A percentile compares a stretch with the other conserved stretches of the same genome.
Conservation (phyloP, 169 alveolate genomes). For the Cryptosporidium sp. region DNA sequence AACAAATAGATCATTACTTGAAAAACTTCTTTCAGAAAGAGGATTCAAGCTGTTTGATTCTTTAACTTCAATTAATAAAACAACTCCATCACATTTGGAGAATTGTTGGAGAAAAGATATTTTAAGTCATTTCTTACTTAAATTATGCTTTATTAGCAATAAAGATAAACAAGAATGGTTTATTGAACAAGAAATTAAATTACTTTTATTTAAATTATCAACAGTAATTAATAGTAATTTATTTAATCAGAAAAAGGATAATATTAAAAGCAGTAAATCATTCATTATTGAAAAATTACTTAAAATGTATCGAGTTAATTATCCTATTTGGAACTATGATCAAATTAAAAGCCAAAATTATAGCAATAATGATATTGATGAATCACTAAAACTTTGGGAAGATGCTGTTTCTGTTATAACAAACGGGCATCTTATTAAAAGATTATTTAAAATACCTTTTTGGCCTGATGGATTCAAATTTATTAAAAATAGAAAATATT, state of each 20-base stretch:
- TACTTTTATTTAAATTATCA: conserved; percentile 82
- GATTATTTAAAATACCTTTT: conserved; percentile 50
- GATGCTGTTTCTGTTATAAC: conserved; percentile 32
- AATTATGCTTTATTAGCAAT: conserved; percentile 80
- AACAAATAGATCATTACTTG: conserved; percentile 37
- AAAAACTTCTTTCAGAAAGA: conserved; percentile 37
- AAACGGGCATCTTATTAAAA: conserved; percentile 41
- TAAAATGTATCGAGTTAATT: conserved; percentile 20
- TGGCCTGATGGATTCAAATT: conserved; percentile 73
- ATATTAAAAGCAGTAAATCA: conserved; percentile 29
- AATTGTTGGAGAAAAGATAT: conserved; percentile 37
- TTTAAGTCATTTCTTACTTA: conserved; percentile 57
- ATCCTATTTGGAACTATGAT: conserved; percentile 29
- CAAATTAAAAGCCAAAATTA: neutral
- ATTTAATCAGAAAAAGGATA: conserved; percentile 29
- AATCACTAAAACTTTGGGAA: conserved; percentile 14
- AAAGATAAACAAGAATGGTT: conserved; percentile 88
- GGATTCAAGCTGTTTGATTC: conserved; percentile 51
- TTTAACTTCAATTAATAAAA: conserved; percentile 26
- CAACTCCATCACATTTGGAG: conserved; percentile 21
- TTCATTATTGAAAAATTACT: conserved; percentile 35
- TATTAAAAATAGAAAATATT: conserved; percentile 47
- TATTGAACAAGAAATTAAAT: conserved; percentile 82
- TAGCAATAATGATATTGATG: neutral
- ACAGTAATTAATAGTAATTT: conserved; percentile 40